These are phyloP conservation scores for Leptodermis oblonga DNA, from an alignment of 257 asterid species.

Conservation along the genomic window DNA sequence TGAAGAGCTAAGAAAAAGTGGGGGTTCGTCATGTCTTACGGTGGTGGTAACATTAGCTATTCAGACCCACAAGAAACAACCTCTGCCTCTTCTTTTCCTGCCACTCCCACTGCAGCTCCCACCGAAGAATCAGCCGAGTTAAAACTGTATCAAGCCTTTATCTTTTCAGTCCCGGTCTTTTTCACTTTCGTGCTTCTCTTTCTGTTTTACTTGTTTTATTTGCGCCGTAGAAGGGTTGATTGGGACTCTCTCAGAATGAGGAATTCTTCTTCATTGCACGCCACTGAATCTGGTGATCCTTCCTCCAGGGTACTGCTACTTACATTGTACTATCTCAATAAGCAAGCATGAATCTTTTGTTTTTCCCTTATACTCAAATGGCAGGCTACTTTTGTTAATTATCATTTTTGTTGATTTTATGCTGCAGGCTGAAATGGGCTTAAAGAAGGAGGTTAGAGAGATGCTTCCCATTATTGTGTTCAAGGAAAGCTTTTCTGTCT, in stretches of 20 bases:
- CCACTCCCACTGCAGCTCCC: not conserved
- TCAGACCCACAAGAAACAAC: constrained; percentile 6
- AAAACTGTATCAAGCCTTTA: constrained; percentile 70
- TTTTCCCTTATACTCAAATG: too few relatives aligned
- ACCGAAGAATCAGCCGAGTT: constrained; percentile 44
- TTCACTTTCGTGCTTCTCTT: constrained; percentile 59
- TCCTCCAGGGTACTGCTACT: constrained; percentile 35
- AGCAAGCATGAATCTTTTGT: too few relatives aligned
- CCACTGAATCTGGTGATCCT: constrained; percentile 23
- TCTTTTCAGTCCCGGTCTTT: constrained; percentile 66
- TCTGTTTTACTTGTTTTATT: constrained; percentile 62
- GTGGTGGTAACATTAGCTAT: constrained; percentile 1
- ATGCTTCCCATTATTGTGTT: constrained; percentile 75
- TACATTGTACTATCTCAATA: not conserved
- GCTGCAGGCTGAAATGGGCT: constrained; percentile 63
- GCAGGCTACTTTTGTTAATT: not conserved
- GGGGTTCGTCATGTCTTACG: constrained; percentile 1
- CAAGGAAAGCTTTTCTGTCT: constrained; percentile 70
- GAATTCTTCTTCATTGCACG: constrained; percentile 22
- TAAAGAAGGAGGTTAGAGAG: constrained; percentile 80
- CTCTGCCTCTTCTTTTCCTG: not conserved
- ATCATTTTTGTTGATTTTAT: not conserved
- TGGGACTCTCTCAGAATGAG: constrained; percentile 72
- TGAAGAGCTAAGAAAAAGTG: not conserved
- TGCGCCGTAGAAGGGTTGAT: constrained; percentile 60